phyloP scores from a whole-genome alignment of 1,139 yeast genomes.

The Pichia sp. region DNA sequence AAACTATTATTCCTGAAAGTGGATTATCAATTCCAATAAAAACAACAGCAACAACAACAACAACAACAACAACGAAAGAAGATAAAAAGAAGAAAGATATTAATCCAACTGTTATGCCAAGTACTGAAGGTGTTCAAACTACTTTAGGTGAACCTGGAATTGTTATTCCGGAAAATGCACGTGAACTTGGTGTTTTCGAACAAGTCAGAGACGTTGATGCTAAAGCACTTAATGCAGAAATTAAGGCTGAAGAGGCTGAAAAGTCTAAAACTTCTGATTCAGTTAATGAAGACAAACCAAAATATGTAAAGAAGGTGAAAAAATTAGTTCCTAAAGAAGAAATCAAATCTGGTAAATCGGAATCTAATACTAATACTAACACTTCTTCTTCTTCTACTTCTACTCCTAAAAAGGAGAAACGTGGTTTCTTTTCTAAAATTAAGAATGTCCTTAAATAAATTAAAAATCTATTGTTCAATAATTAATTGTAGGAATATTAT shows the following conservation, averaged over 20 bases:
- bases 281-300: conserved; percentile 14
- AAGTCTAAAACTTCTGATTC: neutral
- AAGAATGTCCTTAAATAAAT: too few species aligned
- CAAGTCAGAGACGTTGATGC: conserved; percentile 46
- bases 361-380: neutral
- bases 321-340: conserved; percentile 22
- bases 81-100: conserved; percentile 25
- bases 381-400: too few species aligned
- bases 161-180: conserved; percentile 42
- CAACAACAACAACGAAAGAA: neutral
- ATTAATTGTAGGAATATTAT: too few species aligned
- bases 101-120: conserved; percentile 52
- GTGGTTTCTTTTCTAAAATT: too few species aligned
- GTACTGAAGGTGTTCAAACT: conserved; percentile 38
- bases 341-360: conserved; percentile 2
- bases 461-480: too few species aligned
- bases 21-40: conserved; percentile 21
- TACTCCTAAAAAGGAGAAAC: too few species aligned
- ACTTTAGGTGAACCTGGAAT: conserved; percentile 57
- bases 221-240: conserved; percentile 39
- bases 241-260: conserved; percentile 4
- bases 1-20: conserved; percentile 51
- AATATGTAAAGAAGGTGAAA: conserved; percentile 30
- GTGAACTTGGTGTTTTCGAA: conserved; percentile 42
- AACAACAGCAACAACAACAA: conserved; percentile 5